Conservation (phyloP, 768 basidiomycete species). For the Lyophyllum semitale region DNA sequence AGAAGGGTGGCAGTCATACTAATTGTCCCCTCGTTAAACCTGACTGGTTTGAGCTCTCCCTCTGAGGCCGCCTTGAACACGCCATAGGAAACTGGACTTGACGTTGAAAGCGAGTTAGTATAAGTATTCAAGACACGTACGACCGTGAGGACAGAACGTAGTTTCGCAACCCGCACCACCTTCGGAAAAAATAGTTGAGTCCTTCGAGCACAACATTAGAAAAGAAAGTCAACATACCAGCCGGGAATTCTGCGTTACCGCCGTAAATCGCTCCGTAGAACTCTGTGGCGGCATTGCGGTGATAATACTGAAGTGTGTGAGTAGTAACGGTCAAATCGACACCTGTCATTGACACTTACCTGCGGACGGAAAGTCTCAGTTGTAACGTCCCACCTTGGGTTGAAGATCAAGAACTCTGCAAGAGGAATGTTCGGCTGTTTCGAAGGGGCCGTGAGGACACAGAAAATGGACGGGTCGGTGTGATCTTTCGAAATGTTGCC, state of each 20-base stretch:
- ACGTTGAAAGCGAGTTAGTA: background rate
- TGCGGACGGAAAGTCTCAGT: constrained; percentile 60
- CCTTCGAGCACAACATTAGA: background rate
- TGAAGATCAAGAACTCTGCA: constrained; percentile 67
- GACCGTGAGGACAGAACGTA: constrained; percentile 67
- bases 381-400: constrained; percentile 66
- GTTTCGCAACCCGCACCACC: constrained; percentile 62
- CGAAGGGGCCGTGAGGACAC: constrained; percentile 66
- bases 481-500: constrained; percentile 70
- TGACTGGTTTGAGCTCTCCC: constrained; percentile 49
- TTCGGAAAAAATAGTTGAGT: constrained; percentile 4
- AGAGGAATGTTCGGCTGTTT: constrained; percentile 59
- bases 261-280: constrained; percentile 68
- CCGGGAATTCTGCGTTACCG: constrained; percentile 62
- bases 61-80: constrained; percentile 61
- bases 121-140: constrained; percentile 26
- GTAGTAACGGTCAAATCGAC: no score
- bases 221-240: constrained; percentile 15
- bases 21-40: constrained; percentile 54
- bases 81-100: constrained; percentile 52
- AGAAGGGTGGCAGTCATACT: constrained; percentile 31
- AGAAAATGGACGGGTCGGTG: constrained; percentile 71
- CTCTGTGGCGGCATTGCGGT: constrained; percentile 63
- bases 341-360: constrained; percentile 39
- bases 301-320: constrained; percentile 49